Evolutionary conservation across 371 early-diverging fungal genomes (phyloP).

Genomic region (Rhizopus microsporus): DNA sequence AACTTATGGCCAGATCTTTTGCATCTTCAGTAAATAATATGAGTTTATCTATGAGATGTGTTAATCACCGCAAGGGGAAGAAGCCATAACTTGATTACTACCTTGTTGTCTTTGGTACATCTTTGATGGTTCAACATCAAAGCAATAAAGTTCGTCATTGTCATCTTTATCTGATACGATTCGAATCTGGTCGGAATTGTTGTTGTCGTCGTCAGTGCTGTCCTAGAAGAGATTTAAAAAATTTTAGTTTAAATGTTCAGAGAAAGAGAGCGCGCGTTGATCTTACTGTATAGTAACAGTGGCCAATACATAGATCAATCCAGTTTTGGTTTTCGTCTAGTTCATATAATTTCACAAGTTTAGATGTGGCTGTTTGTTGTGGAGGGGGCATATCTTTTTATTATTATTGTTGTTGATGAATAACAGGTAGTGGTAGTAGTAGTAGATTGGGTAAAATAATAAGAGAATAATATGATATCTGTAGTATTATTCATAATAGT

Average conservation of each 20-base stretch:
- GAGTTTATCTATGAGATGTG: conserved; percentile 68
- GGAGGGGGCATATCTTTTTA: too few species aligned
- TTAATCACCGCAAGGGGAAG: not conserved
- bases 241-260: conserved; percentile 20
- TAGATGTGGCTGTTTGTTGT: conserved; percentile 6
- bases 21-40: conserved; percentile 92
- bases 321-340: conserved; percentile 67
- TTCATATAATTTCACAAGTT: conserved; percentile 81
- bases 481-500: too few species aligned
- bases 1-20: conserved; percentile 86
- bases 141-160: conserved; percentile 26
- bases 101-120: conserved; percentile 83
- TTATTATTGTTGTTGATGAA: too few species aligned
- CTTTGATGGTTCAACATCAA: not conserved
- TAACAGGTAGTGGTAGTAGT: too few species aligned
- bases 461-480: too few species aligned
- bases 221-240: conserved; percentile 10
- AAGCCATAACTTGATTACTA: conserved; percentile 22
- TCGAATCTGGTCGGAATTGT: conserved; percentile 58
- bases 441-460: too few species aligned
- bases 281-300: conserved; percentile 53
- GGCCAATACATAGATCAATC: conserved; percentile 85
- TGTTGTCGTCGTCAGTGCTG: conserved; percentile 45
- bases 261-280: conserved; percentile 20
- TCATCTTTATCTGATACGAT: conserved; percentile 71